A percentile compares a stretch with the other conserved stretches of the same genome.
Conservation (phyloP, 2,329 filamentous ascomycete species). For the Elsinoe necatrix region DNA sequence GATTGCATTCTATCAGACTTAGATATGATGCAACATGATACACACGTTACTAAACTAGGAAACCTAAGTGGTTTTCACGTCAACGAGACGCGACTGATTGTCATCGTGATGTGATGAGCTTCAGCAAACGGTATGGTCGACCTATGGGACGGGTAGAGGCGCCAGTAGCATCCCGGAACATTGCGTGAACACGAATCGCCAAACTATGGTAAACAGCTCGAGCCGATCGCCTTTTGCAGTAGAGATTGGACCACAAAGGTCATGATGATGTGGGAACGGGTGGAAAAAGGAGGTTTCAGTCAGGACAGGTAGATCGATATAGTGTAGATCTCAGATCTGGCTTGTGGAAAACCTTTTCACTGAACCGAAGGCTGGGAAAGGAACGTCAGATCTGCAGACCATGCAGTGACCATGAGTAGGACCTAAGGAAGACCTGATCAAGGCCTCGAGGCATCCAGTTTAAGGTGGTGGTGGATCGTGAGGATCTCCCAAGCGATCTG, state of each 20-base stretch:
- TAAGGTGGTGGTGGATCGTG: slow-evolving; percentile 4
- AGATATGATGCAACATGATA: background rate
- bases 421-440: background rate
- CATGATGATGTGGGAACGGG: slow-evolving; percentile 7
- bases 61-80: slow-evolving; percentile 12
- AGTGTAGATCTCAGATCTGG: slow-evolving; percentile 13
- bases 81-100: slow-evolving; percentile 3
- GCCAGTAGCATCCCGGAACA: background rate
- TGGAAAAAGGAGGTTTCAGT: background rate
- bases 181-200: background rate
- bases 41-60: slow-evolving; percentile 1
- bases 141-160: background rate
- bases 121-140: slow-evolving; percentile 5
- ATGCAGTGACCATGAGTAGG: no score
- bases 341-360: background rate
- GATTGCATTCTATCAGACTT: background rate
- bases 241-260: background rate
- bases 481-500: slow-evolving; percentile 1
- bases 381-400: background rate
- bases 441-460: background rate
- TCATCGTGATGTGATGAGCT: slow-evolving; percentile 11
- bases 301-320: slow-evolving; percentile 3
- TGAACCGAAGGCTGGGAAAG: slow-evolving; percentile 11
- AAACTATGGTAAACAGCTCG: background rate
- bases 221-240: background rate